Evolutionary conservation across 306 rosid species (phyloP).

Genomic region (Vachellia collinsii): DNA sequence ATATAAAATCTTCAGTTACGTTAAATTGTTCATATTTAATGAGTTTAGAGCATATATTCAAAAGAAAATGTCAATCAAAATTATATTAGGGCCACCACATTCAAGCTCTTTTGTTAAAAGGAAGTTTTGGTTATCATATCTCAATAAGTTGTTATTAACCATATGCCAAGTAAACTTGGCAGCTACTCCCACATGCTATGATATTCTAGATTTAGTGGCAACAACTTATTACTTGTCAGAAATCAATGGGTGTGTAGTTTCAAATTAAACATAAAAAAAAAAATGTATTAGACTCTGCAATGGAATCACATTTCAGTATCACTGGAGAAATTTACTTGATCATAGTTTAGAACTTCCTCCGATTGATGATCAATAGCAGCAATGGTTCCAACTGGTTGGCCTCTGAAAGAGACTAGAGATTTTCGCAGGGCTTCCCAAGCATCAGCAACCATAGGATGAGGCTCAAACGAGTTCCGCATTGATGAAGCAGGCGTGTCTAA

Average conservation of each 20-base stretch:
- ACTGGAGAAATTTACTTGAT: constrained; percentile 59
- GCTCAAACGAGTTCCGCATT: constrained; percentile 85
- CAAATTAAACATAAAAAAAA: neutral
- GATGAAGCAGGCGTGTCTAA: constrained; percentile 79
- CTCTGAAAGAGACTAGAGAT: constrained; percentile 69
- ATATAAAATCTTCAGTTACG: neutral
- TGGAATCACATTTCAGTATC: neutral
- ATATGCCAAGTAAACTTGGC: neutral
- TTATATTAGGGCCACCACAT: neutral
- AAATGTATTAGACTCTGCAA: neutral
- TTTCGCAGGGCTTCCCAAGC: constrained; percentile 91
- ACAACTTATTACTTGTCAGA: neutral
- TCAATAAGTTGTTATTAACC: neutral
- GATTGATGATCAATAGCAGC: constrained; percentile 85
- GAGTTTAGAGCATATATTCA: constrained; percentile 18
- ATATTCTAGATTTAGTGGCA: neutral
- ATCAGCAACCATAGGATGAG: constrained; percentile 92
- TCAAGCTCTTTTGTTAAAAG: constrained; percentile 3
- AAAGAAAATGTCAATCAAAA: neutral
- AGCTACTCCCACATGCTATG: neutral
- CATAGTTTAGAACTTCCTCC: constrained; percentile 87
- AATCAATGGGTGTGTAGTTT: neutral
- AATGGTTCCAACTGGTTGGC: constrained; percentile 87
- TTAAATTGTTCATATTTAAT: neutral
- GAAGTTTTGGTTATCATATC: neutral